Base-by-base conservation (phyloP, 2,329 filamentous ascomycete genomes). In the Diaporthe amygdali region DNA sequence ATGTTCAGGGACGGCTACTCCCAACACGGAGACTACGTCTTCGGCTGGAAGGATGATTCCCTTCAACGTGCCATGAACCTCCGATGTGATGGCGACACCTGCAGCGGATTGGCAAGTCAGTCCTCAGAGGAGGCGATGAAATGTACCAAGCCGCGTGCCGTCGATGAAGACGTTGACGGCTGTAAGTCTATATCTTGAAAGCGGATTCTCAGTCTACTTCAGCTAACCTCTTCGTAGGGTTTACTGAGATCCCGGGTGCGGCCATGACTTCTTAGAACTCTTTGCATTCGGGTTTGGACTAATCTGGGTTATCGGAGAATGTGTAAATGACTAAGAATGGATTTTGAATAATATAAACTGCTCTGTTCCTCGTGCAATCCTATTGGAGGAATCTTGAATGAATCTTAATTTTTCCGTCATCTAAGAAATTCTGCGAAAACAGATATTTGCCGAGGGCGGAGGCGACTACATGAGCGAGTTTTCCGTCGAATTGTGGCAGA, bases 11-110 rank as follows among this genome's bases (percentile, higher is more conserved):
- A 77, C 51, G 81, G 80, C 5, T 82, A 78, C 63, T 80, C 80
- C 14, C 80, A 79, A 8, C 81, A 82, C 67, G 81, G 79, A 15
- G 82, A 83, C 71, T 82, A 83, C 74, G 76, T 82, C 34, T 82
- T 82, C 72, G 81, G 81, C 22, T 82, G 81, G 78, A 76, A 79
- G 69, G 78, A 72, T 32, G 78, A 80, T 66, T 64, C 77, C 1
- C 77, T 80, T 14, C 78, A 80, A 66, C 66, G 71, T 4, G 78
- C 78, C 41, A 79, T 71, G 64, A 54, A 71, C 14, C 41, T 64
- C 14, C 41, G 59, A 12, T 64, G 59, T 14, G 59, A 64, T 47
- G 59, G 59, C 20, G 59, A 64, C n/a, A 30, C 37, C n/a, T 64
- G 59, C 14, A 64, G 59, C 30, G 59, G 59, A 0, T 14, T 64